Evolutionary conservation across 768 basidiomycete genomes (phyloP).

Genomic region (Tulasnella calospora): DNA sequence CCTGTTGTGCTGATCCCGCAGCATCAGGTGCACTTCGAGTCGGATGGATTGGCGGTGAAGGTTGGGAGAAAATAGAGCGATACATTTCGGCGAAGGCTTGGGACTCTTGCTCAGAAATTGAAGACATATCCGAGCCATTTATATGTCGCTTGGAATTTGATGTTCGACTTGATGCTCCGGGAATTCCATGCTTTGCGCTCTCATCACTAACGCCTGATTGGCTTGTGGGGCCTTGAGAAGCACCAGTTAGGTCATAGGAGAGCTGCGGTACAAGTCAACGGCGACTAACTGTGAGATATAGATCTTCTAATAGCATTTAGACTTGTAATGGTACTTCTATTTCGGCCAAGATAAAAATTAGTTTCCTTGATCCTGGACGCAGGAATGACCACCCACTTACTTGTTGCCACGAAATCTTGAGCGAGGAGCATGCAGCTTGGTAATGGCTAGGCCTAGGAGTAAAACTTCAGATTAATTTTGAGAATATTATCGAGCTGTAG

Average conservation of each 20-base stretch:
- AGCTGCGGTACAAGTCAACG: neutral
- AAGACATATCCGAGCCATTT: neutral
- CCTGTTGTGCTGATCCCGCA: neutral
- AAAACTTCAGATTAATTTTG: neutral
- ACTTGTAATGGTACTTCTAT: neutral
- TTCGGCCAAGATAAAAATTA: neutral
- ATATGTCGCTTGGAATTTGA: neutral
- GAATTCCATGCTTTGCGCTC: neutral
- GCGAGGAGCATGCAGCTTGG: neutral
- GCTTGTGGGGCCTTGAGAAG: neutral
- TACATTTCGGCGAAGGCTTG: conserved; percentile 21
- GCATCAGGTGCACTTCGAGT: neutral
- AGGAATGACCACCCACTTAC: neutral
- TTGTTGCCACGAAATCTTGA: neutral
- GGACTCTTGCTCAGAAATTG: conserved; percentile 1
- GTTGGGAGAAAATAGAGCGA: conserved; percentile 17
- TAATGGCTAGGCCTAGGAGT: neutral
- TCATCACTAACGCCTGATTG: neutral
- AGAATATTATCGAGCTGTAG: neutral
- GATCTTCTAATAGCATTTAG: neutral
- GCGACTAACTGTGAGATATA: neutral
- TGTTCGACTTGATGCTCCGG: neutral
- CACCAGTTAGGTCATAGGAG: neutral
- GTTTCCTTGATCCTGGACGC: neutral
- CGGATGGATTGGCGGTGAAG: neutral